Base-by-base conservation (phyloP, 331 rosid species). In the Rosa hybrid region DNA sequence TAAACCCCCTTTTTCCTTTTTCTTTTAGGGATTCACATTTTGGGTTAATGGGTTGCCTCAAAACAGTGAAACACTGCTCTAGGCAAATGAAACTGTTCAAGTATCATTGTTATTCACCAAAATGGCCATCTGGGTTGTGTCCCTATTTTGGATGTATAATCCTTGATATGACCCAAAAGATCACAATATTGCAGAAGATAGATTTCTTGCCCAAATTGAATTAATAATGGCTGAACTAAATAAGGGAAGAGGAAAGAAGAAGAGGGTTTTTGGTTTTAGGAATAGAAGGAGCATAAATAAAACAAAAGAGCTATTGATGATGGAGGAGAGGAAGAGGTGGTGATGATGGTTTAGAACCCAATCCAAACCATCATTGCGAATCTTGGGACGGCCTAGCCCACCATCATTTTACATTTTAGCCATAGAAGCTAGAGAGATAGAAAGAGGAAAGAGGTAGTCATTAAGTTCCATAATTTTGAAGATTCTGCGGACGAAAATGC, bases 361-460 rank as follows among this genome's bases (percentile, higher is more conserved):
- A 95, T 93, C 99, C 94, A 86, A 86, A 89, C 87, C 94, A 95
- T 93, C 94, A 95, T 95, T 93, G 96, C 98, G 97, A 87, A 95
- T 93, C 99, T 93, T 92, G 90, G 92, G 87, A 90, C 87, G 91
- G 88, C 94, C 94, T 91, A 91, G 92, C 90, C 91, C 91, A 86
- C 92, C 94, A 93, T 93, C 96, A 91, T 93, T 91, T 92, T 88
- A 82, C 77, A 90, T 68, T 68, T 68, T 41, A 88, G 85, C 85
- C 93, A 90, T 91, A 89, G 83, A 57, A 67, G 71, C 71, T 67
- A 67, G 6, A 34, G 71, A 3, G 21, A 4, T 30, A 39, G 21
- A 20, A 21, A 68, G 23, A 7, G 12, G 46, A 27, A 42, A 12
- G 68, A 25, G 20, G 76, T 68, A 75, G 76, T 81, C 90, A 64